These are phyloP conservation scores for Pseudomonodictys pantanalensis DNA, from an alignment of 495 filamentous ascomycete genomes.

Conservation along the genomic window DNA sequence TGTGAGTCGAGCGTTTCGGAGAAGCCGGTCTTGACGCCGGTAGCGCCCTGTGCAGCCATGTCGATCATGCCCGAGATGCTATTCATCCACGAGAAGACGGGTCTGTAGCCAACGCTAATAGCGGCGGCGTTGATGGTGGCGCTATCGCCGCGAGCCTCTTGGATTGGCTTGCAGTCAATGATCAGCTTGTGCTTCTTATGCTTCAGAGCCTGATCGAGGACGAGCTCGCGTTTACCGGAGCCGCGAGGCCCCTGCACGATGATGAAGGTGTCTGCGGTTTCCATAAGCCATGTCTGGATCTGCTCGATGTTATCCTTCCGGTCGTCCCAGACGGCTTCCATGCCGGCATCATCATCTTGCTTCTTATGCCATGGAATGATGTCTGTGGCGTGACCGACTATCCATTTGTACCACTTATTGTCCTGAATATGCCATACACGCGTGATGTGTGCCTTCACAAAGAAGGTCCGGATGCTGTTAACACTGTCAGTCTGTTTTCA, in stretches of 20 bases:
- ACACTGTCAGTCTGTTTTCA: too few relatives aligned
- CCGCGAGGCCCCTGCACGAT: slow-evolving; percentile 89
- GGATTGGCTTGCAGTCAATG: slow-evolving; percentile 93
- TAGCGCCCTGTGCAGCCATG: slow-evolving; percentile 87
- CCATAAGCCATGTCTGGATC: slow-evolving; percentile 80
- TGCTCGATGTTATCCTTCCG: slow-evolving; percentile 74
- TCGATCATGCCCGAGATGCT: slow-evolving; percentile 88
- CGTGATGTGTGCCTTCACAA: slow-evolving; percentile 82
- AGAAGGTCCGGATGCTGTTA: slow-evolving; percentile 69
- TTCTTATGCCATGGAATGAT: slow-evolving; percentile 58
- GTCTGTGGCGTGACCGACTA: slow-evolving; percentile 74
- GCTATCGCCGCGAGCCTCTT: slow-evolving; percentile 88
- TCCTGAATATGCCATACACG: slow-evolving; percentile 69
- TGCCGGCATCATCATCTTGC: slow-evolving; percentile 60
- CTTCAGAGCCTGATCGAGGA: slow-evolving; percentile 78
- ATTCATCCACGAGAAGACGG: slow-evolving; percentile 95
- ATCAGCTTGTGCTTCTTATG: slow-evolving; percentile 73
- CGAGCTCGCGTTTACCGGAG: slow-evolving; percentile 83
- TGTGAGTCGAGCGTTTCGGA: slow-evolving; percentile 92
- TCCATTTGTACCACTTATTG: slow-evolving; percentile 69
- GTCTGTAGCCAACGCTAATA: slow-evolving; percentile 81
- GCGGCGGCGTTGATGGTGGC: slow-evolving; percentile 81
- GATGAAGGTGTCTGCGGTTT: slow-evolving; percentile 87
- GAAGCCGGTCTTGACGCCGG: slow-evolving; percentile 91
- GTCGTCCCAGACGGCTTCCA: slow-evolving; percentile 85